Base-by-base conservation (phyloP, 306 rosid genomes). In the Casuarina glauca region DNA sequence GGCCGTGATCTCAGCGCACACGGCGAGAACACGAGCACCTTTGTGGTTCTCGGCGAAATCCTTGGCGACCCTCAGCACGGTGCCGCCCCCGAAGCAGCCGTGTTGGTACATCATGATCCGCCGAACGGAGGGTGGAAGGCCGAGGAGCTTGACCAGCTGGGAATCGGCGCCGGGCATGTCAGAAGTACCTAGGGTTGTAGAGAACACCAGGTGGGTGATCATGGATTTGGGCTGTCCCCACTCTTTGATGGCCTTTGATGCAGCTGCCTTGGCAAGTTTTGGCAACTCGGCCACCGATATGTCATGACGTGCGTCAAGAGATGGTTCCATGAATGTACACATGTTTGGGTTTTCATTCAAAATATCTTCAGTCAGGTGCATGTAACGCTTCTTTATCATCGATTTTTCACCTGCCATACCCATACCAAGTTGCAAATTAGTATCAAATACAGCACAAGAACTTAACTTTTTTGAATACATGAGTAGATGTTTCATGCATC, bases 161-260 rank as follows among this genome's bases (percentile, higher is more conserved):
- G 82, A 89, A 54, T 89, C 93, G 0, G 90, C 90, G 0, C 90
- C 93, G 2, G 90, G 93, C 93, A 89, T 87, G 82, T 89, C 93
- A 0, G 87, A 87, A 6, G 39, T 58, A 0, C 93, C 90, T 0
- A 88, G 81, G 11, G 91, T 89, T 43, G 93, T 89, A 63, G 90
- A 87, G 76, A 89, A 89, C 1, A 89, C 84, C 0, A 87, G 72
- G 62, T 89, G 91, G 2, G 93, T 87, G 51, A 89, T 89, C 79
- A 85, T 89, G 46, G 91, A 89, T 52, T 85, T 89, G 3, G 88
- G 91, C n/a, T 87, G 91, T 4, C 90, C 94, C 94, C 94, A 89
- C 35, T 89, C 91, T 2, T 82, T 85, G 20, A 89, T 89, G 0
- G 93, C 93, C 39, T 84, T 87, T 0, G 45, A 3, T 0, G 93